These are phyloP conservation scores for Cylindrotheca fusiformis DNA, from an alignment of 108 stramenopile genomes.

Conservation along the genomic window DNA sequence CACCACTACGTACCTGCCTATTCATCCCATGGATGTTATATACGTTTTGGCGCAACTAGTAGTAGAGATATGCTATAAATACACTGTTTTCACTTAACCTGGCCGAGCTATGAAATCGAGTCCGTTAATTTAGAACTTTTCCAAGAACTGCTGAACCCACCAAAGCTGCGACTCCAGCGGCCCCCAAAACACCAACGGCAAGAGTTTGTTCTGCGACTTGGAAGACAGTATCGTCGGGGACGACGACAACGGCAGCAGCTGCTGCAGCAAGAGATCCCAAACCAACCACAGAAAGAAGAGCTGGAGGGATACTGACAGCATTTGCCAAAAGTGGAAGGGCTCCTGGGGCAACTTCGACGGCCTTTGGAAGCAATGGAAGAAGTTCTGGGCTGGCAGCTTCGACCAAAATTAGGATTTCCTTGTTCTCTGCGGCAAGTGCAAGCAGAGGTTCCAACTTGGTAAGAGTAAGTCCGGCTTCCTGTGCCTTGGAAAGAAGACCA, in stretches of 20 bases:
- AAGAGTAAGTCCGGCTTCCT: conserved; percentile 73
- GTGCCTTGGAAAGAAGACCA: conserved; percentile 85
- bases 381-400: conserved; percentile 86
- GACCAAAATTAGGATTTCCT: conserved; percentile 76
- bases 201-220: conserved; percentile 80
- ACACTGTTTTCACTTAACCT: too few relatives aligned
- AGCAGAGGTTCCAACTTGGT: conserved; percentile 84
- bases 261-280: conserved; percentile 62
- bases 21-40: too few relatives aligned
- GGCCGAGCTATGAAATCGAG: too few relatives aligned
- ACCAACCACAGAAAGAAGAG: conserved; percentile 43
- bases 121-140: conserved; percentile 51
- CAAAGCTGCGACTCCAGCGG: conserved; percentile 61
- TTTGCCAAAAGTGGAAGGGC: conserved; percentile 75
- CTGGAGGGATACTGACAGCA: conserved; percentile 58
- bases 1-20: too few relatives aligned
- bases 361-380: conserved; percentile 74
- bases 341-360: conserved; percentile 73
- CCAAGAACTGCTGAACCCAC: conserved; percentile 72
- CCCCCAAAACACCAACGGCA: conserved; percentile 66
- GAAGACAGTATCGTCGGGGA: conserved; percentile 81
- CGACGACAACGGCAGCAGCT: conserved; percentile 51
- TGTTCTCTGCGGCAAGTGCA: conserved; percentile 59
- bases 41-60: too few relatives aligned
- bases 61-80: too few relatives aligned